Conservation (phyloP, 1,284 basidiomycete genomes). For the Phylloboletellus chloephorus region DNA sequence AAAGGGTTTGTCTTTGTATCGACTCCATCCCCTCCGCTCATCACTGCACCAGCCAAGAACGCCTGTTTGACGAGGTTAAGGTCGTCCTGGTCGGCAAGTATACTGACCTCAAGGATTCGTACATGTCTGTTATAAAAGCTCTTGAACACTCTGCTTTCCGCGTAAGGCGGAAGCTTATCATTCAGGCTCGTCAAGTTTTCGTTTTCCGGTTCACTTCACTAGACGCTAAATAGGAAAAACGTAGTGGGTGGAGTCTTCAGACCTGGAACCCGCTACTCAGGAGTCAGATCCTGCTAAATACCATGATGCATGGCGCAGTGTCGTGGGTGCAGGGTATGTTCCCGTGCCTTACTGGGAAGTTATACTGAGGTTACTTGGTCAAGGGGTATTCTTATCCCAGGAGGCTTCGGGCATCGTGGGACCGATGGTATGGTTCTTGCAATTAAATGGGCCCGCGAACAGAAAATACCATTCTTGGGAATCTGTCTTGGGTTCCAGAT, state of each 20-base stretch:
- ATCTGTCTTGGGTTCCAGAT: constrained; percentile 99
- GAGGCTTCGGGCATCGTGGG: constrained; percentile 91
- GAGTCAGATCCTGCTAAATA: constrained; percentile 80
- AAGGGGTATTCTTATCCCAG: constrained; percentile 92
- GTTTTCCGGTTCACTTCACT: constrained; percentile 3
- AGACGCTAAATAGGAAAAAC: constrained; percentile 5
- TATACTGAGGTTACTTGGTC: constrained; percentile 11
- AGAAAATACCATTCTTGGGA: constrained; percentile 92
- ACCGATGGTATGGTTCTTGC: constrained; percentile 98
- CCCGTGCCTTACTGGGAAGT: not conserved
- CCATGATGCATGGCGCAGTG: constrained; percentile 92
- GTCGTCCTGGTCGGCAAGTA: constrained; percentile 98
- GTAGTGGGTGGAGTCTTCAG: constrained; percentile 96
- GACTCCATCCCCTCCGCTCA: constrained; percentile 3
- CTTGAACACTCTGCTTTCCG: constrained; percentile 96
- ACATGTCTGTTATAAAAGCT: constrained; percentile 97
- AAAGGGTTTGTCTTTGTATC: constrained; percentile 43
- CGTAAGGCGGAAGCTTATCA: constrained; percentile 76
- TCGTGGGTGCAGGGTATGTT: constrained; percentile 82
- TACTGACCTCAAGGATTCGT: constrained; percentile 94
- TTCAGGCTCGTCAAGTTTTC: constrained; percentile 52
- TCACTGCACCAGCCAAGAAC: constrained; percentile 64
- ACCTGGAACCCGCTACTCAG: constrained; percentile 82
- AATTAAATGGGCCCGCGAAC: constrained; percentile 94
- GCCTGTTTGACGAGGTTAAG: constrained; percentile 85